Base-by-base conservation (phyloP, 2,329 filamentous ascomycete species). In the Hypoxylon sp. region DNA sequence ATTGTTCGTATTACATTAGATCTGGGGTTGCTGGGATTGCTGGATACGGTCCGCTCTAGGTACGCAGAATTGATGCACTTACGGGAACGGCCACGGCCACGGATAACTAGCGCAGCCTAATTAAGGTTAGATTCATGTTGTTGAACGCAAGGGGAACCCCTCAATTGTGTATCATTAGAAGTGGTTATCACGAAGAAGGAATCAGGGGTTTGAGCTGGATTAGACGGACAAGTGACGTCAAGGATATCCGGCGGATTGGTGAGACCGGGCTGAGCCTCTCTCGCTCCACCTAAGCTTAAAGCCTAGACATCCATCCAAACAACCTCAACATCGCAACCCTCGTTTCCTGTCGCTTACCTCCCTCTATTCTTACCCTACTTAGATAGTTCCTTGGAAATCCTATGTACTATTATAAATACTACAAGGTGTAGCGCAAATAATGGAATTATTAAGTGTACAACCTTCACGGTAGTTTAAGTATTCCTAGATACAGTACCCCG, bases 191-290 rank as follows among this genome's bases (percentile, higher is more conserved):
- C 32, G 30, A 50, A 55, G 14, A 23, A 19, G 21, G 36, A 60
- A 43, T 52, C 57, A 52, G 36, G 57, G 60, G 51, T 36, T 36
- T 36, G 23, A 41, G 45, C 34, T 28, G 43, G 21, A 5, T 38
- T 25, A 63, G 45, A 43, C 45, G 36, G 13, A 41, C 36, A 49
- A 32, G 52, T 63, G 60, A 63, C 60, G 60, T 63, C 60, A 63
- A 57, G 59, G 52, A 63, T 63, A 62, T 62, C 36, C 45, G 28
- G 21, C n/a, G 36, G 36, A 38, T 43, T 43, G 38, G 38, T 14
- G 36, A 23, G 14, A 38, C n/a, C 41, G 28, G 17, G 43, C 53
- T 56, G 41, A 43, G 21, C 14, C n/a, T 34, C 9, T 13, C 25
- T 45, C 14, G 23, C 38, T 41, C 38, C 38, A 41, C 50, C 21